phyloP scores from a whole-genome alignment of 2,329 filamentous ascomycete species.

The Pseudogymnoascus sp. region DNA sequence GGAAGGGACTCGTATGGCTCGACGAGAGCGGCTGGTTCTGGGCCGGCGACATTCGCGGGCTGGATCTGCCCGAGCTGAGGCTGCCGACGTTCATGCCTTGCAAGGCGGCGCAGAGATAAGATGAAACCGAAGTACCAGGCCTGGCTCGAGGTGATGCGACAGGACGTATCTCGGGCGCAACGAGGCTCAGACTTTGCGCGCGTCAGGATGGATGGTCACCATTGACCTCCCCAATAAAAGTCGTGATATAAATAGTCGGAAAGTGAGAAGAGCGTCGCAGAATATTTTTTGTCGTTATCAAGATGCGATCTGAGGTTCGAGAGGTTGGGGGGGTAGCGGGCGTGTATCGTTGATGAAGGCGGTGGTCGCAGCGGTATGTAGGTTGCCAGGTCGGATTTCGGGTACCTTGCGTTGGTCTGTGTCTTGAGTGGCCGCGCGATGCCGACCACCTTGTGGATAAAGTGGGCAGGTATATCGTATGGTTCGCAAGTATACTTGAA shows the following conservation, averaged over 20 bases:
- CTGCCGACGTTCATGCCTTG: slow-evolving; percentile 3
- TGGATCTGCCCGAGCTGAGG: slow-evolving; percentile 1
- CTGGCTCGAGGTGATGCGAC: not conserved
- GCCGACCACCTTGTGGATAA: not conserved
- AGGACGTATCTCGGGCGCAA: not conserved
- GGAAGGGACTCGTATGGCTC: slow-evolving; percentile 8
- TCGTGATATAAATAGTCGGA: not conserved
- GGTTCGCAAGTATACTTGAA: not conserved
- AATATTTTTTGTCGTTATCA: slow-evolving; percentile 1
- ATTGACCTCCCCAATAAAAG: not conserved
- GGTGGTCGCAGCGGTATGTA: not conserved
- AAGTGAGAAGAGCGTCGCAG: not conserved
- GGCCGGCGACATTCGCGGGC: not conserved
- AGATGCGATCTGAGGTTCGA: not conserved
- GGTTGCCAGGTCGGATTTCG: slow-evolving; percentile 4
- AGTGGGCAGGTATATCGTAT: not conserved
- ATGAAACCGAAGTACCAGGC: not conserved
- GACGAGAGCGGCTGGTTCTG: slow-evolving; percentile 5
- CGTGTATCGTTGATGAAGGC: not conserved
- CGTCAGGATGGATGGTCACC: slow-evolving; percentile 1
- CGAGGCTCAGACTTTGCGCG: slow-evolving; percentile 3
- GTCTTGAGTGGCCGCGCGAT: slow-evolving; percentile 3
- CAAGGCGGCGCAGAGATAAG: slow-evolving; percentile 6
- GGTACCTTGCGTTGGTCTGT: slow-evolving; percentile 7
- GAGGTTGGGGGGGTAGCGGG: not conserved